These are phyloP conservation scores for Arthrobotrys musiformis DNA, from an alignment of 2,329 filamentous ascomycete genomes.

Conservation along the genomic window DNA sequence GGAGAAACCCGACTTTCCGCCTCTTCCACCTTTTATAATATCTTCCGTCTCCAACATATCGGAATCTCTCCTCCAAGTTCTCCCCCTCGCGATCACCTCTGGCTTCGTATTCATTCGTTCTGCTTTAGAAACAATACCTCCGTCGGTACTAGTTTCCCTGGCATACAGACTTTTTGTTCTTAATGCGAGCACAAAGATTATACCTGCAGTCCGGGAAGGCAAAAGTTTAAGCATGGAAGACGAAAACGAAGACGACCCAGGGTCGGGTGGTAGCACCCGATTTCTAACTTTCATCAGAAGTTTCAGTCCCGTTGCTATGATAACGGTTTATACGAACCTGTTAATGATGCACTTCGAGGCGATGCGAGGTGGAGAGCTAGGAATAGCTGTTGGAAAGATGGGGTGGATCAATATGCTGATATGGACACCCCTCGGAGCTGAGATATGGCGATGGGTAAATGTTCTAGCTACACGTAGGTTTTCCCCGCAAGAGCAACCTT, in stretches of 20 bases:
- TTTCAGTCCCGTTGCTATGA: constrained; percentile 93
- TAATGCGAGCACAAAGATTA: constrained; percentile 94
- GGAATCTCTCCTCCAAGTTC: constrained; percentile 68
- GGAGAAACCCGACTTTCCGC: constrained; percentile 86
- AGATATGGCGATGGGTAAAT: constrained; percentile 94
- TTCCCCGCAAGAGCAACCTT: neutral
- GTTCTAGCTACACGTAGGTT: constrained; percentile 76
- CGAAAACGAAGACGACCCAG: constrained; percentile 80
- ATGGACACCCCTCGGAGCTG: constrained; percentile 80
- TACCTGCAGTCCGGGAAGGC: constrained; percentile 88
- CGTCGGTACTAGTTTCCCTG: constrained; percentile 93
- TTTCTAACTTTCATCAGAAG: constrained; percentile 75
- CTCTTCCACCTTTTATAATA: constrained; percentile 98
- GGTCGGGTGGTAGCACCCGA: constrained; percentile 80
- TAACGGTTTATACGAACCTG: constrained; percentile 95
- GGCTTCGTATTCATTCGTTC: constrained; percentile 89
- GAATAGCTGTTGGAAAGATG: constrained; percentile 78
- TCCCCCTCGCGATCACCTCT: constrained; percentile 72
- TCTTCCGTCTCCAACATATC: constrained; percentile 93
- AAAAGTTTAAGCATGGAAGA: constrained; percentile 82
- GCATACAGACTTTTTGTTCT: constrained; percentile 94
- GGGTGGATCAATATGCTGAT: constrained; percentile 61
- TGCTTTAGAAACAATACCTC: constrained; percentile 93
- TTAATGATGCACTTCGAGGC: constrained; percentile 94
- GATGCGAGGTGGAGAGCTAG: constrained; percentile 70